Conservation (phyloP, 352 stramenopile species). For the Lagenidium sp. region DNA sequence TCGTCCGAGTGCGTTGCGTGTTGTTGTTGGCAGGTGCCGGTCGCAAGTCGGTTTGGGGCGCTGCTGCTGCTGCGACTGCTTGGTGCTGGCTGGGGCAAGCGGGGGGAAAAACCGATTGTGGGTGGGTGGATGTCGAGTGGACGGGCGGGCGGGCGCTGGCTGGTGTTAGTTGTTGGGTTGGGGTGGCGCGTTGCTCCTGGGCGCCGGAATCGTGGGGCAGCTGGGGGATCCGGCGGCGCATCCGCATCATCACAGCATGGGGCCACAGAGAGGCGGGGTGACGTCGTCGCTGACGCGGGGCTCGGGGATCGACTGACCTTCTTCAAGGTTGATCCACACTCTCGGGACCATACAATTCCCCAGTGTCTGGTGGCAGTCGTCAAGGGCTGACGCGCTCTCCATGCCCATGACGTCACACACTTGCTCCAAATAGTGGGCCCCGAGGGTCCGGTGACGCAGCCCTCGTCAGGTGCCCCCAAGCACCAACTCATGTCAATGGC, state of each 20-base stretch:
- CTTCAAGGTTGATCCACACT: conserved; percentile 20
- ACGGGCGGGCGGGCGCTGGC: not conserved
- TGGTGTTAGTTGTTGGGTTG: too few relatives aligned
- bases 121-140: not conserved
- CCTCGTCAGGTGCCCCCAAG: too few relatives aligned
- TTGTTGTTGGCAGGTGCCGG: too few relatives aligned
- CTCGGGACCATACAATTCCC: conserved; percentile 9
- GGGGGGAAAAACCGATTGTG: conserved; percentile 9
- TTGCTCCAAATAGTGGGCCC: conserved; percentile 12
- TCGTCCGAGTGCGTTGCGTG: too few relatives aligned
- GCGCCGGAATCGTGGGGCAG: too few relatives aligned
- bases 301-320: not conserved
- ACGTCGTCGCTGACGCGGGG: conserved; percentile 1
- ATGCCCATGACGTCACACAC: conserved; percentile 16
- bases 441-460: too few relatives aligned
- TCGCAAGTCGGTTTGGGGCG: too few relatives aligned
- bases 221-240: not conserved
- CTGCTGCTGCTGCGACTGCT: not conserved
- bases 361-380: conserved; percentile 10
- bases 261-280: too few relatives aligned
- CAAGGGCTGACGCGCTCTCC: conserved; percentile 7
- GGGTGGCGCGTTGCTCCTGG: too few relatives aligned
- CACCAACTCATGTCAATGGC: too few relatives aligned
- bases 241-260: too few relatives aligned
- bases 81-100: not conserved